Base-by-base conservation (phyloP, 2,329 filamentous ascomycete species). In the Exophiala lecanii-corni region DNA sequence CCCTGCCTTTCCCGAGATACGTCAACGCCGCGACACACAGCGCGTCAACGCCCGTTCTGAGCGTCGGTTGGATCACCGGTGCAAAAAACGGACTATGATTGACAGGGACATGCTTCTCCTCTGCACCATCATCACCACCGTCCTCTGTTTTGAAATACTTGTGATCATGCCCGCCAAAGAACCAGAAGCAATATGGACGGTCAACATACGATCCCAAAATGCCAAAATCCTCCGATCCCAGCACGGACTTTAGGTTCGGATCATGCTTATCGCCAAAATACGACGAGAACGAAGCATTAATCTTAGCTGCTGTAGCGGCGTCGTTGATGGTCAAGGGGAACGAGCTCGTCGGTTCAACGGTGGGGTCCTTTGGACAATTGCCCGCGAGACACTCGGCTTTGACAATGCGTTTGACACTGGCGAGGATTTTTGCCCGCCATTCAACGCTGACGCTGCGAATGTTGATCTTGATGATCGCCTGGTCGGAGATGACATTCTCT, bases 21-120 rank as follows among this genome's bases (percentile, higher is more conserved):
- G 62, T 73, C 64, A 79, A 63, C 4, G 74, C 74, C 16, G 66
- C 71, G 20, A 73, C 58, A 38, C 68, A 69, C 55, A 78, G 60
- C 1, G 73, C 74, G 60, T 78, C 71, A 2, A 72, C 62, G 0
- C 73, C 79, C 3, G 63, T 64, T 46, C 49, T 68, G 63, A 83
- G 58, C 0, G 79, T 82, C 5, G 78, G 78, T 57, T 75, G 70
- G 17, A 82, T 68, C 1, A 70, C 72, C 4, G 78, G 79, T 21
- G 74, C 73, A 61, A 82, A 83, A 41, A 70, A 67, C 0, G 75
- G 70, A 45, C 70, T 75, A 56, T 83, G 79, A 51, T 82, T 82
- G 0, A 72, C 71, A 0, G 79, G 74, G 9, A 81, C 68, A 39
- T 71, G 72, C 49, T 68, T 62, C 47, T 67, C 58, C 44, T 50